These are phyloP conservation scores for Paramyrothecium roridum DNA, from an alignment of 2,329 filamentous ascomycete species.

Conservation along the genomic window DNA sequence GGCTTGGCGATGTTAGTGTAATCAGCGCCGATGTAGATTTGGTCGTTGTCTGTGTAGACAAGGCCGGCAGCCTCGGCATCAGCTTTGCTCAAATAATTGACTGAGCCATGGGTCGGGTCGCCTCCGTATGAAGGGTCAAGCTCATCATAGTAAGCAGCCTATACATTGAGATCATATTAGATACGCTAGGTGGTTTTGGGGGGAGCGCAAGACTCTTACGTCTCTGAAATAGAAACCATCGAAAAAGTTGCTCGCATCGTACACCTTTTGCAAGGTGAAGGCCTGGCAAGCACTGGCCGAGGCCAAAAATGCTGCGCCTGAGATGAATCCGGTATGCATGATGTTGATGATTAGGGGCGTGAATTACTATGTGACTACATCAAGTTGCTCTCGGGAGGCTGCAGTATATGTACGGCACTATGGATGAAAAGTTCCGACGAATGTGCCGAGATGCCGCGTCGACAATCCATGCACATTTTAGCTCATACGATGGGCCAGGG, in stretches of 20 bases:
- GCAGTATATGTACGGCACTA: neutral
- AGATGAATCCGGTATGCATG: neutral
- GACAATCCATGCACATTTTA: neutral
- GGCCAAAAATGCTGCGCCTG: neutral
- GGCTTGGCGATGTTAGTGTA: conserved; percentile 8
- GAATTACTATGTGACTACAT: neutral
- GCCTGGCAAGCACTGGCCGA: neutral
- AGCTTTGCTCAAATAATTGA: conserved; percentile 43
- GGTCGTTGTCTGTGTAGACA: conserved; percentile 20
- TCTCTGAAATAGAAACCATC: conserved; percentile 36
- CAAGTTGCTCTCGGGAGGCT: neutral
- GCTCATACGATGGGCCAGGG: too few relatives aligned
- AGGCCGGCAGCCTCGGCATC: conserved; percentile 30
- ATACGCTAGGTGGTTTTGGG: conserved; percentile 3
- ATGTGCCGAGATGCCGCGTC: neutral
- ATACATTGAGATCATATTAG: conserved; percentile 14
- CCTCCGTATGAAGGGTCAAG: conserved; percentile 7
- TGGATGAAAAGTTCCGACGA: neutral
- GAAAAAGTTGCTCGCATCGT: conserved; percentile 36
- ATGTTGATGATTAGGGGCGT: neutral
- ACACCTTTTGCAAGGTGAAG: conserved; percentile 1
- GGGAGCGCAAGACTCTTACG: conserved; percentile 10
- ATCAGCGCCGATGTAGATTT: conserved; percentile 34
- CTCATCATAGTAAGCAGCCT: neutral
- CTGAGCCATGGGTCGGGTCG: conserved; percentile 67